phyloP scores from a whole-genome alignment of 768 basidiomycete genomes.

The Antrodiella citrinella region DNA sequence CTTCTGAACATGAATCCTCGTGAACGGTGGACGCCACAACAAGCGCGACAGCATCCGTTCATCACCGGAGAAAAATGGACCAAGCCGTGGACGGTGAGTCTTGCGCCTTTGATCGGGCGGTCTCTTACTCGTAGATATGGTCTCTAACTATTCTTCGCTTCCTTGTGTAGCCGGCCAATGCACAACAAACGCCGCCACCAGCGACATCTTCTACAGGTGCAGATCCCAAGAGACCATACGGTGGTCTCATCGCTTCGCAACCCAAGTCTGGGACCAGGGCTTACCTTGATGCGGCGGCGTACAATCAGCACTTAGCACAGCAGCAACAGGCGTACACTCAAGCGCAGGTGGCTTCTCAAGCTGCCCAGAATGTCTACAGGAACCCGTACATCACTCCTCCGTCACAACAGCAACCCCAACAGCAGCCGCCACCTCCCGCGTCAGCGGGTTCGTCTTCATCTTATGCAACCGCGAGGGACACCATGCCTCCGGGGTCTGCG shows the following conservation, averaged over 20 bases:
- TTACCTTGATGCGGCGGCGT: conserved; percentile 86
- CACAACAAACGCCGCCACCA: conserved; percentile 7
- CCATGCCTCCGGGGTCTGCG: background rate
- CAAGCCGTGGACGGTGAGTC: conserved; percentile 67
- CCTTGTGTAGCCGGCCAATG: conserved; percentile 2
- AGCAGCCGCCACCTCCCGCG: conserved; percentile 19
- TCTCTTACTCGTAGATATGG: background rate
- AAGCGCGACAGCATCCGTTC: conserved; percentile 92
- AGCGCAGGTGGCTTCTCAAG: conserved; percentile 66
- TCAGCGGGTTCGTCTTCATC: conserved; percentile 19
- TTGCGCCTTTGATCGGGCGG: background rate
- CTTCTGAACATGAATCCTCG: conserved; percentile 91
- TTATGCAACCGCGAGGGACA: conserved; percentile 23
- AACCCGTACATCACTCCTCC: conserved; percentile 67
- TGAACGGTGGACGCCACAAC: conserved; percentile 94
- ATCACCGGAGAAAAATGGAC: conserved; percentile 96
- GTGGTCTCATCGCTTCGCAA: conserved; percentile 86
- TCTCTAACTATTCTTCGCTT: conserved; percentile 2
- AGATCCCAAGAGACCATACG: conserved; percentile 85
- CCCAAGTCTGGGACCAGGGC: conserved; percentile 70
- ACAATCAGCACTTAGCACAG: conserved; percentile 90
- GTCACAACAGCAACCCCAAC: conserved; percentile 4
- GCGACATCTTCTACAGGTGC: conserved; percentile 19
- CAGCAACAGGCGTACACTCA: conserved; percentile 92
- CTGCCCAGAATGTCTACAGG: conserved; percentile 58